phyloP scores from a whole-genome alignment of 2,329 filamentous ascomycete genomes.

The Trichoderma breve region DNA sequence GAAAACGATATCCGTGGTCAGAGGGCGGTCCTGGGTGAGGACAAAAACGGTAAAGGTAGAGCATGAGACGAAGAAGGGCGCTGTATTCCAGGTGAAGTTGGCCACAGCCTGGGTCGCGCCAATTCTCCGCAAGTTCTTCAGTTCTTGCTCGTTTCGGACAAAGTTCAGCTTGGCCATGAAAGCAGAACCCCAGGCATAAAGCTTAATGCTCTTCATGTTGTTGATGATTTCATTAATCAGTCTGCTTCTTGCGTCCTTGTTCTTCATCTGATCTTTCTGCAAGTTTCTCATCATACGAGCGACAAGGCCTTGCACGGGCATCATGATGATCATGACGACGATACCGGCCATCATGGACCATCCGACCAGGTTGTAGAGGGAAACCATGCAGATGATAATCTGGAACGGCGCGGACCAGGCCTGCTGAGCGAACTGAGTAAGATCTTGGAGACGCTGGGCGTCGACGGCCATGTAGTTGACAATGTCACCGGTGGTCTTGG shows the following conservation, averaged over 20 bases:
- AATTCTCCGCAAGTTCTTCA: constrained; percentile 94
- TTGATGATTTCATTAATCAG: constrained; percentile 97
- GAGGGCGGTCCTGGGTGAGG: constrained; percentile 71
- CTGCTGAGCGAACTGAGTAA: constrained; percentile 93
- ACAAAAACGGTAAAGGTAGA: constrained; percentile 95
- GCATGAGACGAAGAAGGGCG: constrained; percentile 95
- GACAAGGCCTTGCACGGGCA: constrained; percentile 90
- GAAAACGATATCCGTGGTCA: constrained; percentile 95
- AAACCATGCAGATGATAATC: constrained; percentile 92
- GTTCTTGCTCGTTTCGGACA: constrained; percentile 91
- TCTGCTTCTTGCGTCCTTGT: constrained; percentile 90
- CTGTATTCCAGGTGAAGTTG: constrained; percentile 97
- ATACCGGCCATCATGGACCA: constrained; percentile 95
- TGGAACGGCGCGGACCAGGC: constrained; percentile 97
- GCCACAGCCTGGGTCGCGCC: constrained; percentile 90
- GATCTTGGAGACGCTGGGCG: constrained; percentile 88
- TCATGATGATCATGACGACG: constrained; percentile 94
- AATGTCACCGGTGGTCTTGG: constrained; percentile 94
- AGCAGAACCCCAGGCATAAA: constrained; percentile 94
- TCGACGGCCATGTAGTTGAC: constrained; percentile 99
- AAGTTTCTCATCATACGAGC: constrained; percentile 90
- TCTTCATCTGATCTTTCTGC: constrained; percentile 98
- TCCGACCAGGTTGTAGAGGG: constrained; percentile 91
- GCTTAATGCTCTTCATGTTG: constrained; percentile 99
- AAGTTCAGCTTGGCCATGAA: constrained; percentile 98